These are phyloP conservation scores for Apiospora rasikravindrae DNA, from an alignment of 2,329 filamentous ascomycete species.

Conservation along the genomic window DNA sequence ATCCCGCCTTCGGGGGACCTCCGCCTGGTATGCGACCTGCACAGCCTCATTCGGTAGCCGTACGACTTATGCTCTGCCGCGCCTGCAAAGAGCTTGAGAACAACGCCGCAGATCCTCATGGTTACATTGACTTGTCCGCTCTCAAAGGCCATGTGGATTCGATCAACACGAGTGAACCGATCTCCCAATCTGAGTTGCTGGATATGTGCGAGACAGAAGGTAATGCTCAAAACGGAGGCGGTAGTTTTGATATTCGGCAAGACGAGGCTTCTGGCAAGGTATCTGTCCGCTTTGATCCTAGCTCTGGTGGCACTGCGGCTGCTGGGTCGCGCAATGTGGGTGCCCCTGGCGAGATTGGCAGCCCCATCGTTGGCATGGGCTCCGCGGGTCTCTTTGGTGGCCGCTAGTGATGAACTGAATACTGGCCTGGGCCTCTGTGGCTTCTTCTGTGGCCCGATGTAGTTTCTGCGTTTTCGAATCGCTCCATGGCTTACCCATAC, in stretches of 20 bases:
- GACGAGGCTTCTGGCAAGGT: constrained; percentile 48
- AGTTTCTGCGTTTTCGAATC: not conserved
- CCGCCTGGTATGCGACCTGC: constrained; percentile 47
- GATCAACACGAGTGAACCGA: constrained; percentile 48
- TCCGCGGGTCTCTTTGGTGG: not conserved
- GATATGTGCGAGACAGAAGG: constrained; percentile 92
- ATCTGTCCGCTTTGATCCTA: constrained; percentile 61
- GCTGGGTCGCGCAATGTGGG: constrained; percentile 53
- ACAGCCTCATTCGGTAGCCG: constrained; percentile 68
- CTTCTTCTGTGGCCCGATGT: not conserved
- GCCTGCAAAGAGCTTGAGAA: constrained; percentile 71
- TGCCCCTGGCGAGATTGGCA: constrained; percentile 72
- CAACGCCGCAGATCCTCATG: constrained; percentile 54
- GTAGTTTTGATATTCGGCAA: constrained; percentile 75
- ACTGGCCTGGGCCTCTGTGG: too few relatives aligned
- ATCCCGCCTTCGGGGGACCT: constrained; percentile 37
- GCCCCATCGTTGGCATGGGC: constrained; percentile 49
- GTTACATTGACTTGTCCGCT: constrained; percentile 71
- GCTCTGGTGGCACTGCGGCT: constrained; percentile 48
- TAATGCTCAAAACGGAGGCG: constrained; percentile 83
- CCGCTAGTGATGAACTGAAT: not conserved
- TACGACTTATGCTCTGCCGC: constrained; percentile 77
- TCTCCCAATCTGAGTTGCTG: constrained; percentile 72
- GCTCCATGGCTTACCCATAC: constrained; percentile 3
- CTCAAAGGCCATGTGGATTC: constrained; percentile 70